Evolutionary conservation across 495 filamentous ascomycete genomes (phyloP).

Genomic region (Penicillium herquei): DNA sequence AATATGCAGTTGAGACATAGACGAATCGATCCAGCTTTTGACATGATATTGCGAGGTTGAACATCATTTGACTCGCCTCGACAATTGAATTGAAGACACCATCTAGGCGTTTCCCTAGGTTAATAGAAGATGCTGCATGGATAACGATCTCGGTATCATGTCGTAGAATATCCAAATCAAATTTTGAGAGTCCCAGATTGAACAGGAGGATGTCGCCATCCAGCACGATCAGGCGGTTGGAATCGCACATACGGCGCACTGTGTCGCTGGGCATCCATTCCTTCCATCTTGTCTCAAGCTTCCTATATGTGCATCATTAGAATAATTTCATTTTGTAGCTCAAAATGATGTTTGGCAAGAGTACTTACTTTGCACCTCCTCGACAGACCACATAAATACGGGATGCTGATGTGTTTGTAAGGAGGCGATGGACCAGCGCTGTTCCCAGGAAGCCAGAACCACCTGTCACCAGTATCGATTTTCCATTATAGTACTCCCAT

Average conservation of each 20-base stretch:
- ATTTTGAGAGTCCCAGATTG: not conserved
- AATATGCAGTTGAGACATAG: conserved; percentile 21
- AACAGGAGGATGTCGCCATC: no score
- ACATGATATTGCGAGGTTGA: conserved; percentile 4
- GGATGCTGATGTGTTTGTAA: not conserved
- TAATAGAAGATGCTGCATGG: conserved; percentile 26
- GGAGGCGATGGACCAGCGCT: conserved; percentile 10
- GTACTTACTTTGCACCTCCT: conserved; percentile 14
- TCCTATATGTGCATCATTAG: conserved; percentile 12
- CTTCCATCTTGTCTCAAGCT: conserved; percentile 5
- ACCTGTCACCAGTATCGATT: conserved; percentile 17
- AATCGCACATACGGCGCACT: not conserved
- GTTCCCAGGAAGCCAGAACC: conserved; percentile 22
- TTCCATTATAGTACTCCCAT: conserved; percentile 19
- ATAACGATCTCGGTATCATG: conserved; percentile 6
- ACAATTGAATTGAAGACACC: not conserved
- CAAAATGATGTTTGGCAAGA: conserved; percentile 13
- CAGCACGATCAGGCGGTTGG: no score
- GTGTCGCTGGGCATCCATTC: conserved; percentile 1
- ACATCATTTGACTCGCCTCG: conserved; percentile 7
- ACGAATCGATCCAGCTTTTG: conserved; percentile 15
- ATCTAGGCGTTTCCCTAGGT: conserved; percentile 4
- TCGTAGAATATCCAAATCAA: conserved; percentile 4
- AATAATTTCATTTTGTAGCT: conserved; percentile 9
- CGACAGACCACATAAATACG: conserved; percentile 17